Percentiles rank a stretch among this genome's conserved stretches.
phyloP scores from a whole-genome alignment of 441 rosid genomes.

The Populus tomentosa region DNA sequence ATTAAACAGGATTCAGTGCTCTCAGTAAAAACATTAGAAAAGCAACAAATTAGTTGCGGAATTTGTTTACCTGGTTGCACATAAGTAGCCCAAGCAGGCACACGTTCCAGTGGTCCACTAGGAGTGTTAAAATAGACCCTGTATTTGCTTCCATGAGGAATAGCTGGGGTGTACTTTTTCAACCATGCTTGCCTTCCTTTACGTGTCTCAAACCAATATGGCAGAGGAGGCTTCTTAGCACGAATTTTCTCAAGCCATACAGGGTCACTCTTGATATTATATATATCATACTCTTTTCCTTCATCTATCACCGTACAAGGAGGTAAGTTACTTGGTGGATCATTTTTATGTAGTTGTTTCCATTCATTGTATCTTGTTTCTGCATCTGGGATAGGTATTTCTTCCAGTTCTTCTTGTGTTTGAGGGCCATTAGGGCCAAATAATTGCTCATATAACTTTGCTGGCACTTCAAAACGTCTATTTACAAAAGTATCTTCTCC shows the following conservation, averaged over 20 bases:
- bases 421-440: constrained; percentile 98
- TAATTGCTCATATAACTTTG: constrained; percentile 84
- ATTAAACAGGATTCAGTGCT: background rate
- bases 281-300: constrained; percentile 79
- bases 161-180: constrained; percentile 70
- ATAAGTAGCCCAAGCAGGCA: constrained; percentile 98
- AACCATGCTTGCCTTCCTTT: constrained; percentile 96
- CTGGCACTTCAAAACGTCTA: constrained; percentile 75
- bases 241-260: constrained; percentile 65
- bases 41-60: constrained; percentile 19
- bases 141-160: constrained; percentile 96
- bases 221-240: constrained; percentile 68
- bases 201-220: constrained; percentile 93
- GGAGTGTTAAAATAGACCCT: constrained; percentile 93
- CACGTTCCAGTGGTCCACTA: constrained; percentile 81
- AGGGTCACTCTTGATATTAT: constrained; percentile 49
- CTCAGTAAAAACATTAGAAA: background rate
- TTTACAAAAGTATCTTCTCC: constrained; percentile 87
- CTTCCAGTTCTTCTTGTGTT: constrained; percentile 72
- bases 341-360: constrained; percentile 84
- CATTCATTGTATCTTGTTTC: constrained; percentile 77
- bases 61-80: constrained; percentile 74
- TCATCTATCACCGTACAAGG: constrained; percentile 70
- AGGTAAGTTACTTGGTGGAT: constrained; percentile 88
- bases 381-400: constrained; percentile 57